A percentile compares a stretch with the other conserved stretches of the same genome.
These are phyloP conservation scores for Trypanosoma boissoni DNA, from an alignment of 208 protist species.

Conservation along the genomic window DNA sequence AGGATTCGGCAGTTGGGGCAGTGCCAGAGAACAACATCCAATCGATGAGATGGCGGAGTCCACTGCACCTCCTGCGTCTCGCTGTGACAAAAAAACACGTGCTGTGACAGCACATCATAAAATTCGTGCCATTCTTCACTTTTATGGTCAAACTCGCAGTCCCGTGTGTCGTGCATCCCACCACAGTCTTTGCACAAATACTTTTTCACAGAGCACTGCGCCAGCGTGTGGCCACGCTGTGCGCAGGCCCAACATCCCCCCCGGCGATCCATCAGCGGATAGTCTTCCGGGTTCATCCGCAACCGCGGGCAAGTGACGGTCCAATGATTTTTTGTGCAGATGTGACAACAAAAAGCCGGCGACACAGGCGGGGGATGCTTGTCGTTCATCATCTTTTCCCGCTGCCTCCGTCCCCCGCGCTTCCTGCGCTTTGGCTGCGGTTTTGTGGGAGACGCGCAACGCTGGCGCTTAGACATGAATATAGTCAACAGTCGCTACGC, in stretches of 20 bases:
- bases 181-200: conserved; percentile 79
- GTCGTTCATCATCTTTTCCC: conserved; percentile 7
- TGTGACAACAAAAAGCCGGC: conserved; percentile 66
- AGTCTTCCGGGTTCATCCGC: conserved; percentile 36
- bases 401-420: conserved; percentile 12
- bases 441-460: conserved; percentile 17
- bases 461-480: conserved; percentile 26
- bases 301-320: conserved; percentile 70
- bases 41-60: conserved; percentile 54
- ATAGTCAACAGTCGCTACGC: background rate
- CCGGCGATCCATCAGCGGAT: conserved; percentile 51
- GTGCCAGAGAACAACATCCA: conserved; percentile 84
- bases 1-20: conserved; percentile 59
- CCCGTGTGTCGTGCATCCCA: conserved; percentile 73
- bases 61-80: conserved; percentile 64
- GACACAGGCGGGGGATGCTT: conserved; percentile 22
- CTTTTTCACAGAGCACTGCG: conserved; percentile 56
- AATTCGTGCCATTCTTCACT: conserved; percentile 88
- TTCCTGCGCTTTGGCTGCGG: conserved; percentile 19
- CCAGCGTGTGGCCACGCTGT: conserved; percentile 61
- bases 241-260: conserved; percentile 76
- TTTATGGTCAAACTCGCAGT: conserved; percentile 76
- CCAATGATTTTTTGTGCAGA: conserved; percentile 82
- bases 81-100: conserved; percentile 76
- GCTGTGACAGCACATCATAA: conserved; percentile 44